These are phyloP conservation scores for Dicorynia guianensis DNA, from an alignment of 306 rosid genomes.

Conservation along the genomic window DNA sequence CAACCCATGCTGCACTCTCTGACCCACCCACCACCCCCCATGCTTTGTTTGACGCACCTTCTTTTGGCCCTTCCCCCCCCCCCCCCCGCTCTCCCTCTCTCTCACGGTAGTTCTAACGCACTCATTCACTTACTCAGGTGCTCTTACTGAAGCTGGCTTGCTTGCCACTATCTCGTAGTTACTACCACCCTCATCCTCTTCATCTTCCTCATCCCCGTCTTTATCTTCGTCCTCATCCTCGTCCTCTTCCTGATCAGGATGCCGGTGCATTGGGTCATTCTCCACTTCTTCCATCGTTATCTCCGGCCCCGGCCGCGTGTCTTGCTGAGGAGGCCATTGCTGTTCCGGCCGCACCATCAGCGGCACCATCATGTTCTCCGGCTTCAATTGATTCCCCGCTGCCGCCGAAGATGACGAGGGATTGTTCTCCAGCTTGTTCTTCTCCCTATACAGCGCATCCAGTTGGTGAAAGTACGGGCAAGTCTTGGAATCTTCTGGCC, in stretches of 20 bases:
- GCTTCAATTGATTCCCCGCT: neutral
- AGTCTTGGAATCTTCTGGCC: constrained; percentile 86
- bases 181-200: constrained; percentile 47
- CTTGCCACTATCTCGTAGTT: constrained; percentile 71
- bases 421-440: constrained; percentile 40
- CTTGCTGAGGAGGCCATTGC: constrained; percentile 87
- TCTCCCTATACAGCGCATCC: constrained; percentile 73
- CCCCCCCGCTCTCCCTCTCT: too few species aligned
- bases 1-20: constrained; percentile 2
- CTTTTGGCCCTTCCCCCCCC: too few species aligned
- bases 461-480: constrained; percentile 89
- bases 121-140: constrained; percentile 42
- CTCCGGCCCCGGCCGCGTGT: neutral
- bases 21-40: neutral
- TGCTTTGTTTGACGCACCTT: too few species aligned
- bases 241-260: constrained; percentile 42
- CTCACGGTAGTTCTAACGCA: neutral
- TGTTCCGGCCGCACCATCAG: constrained; percentile 93
- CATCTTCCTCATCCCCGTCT: constrained; percentile 46
- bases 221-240: constrained; percentile 51
- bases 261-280: constrained; percentile 30
- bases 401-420: neutral
- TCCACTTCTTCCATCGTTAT: constrained; percentile 38
- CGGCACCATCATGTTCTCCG: constrained; percentile 58
- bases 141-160: constrained; percentile 56